Percentiles rank a stretch among this genome's conserved stretches.
phyloP scores from a whole-genome alignment of 2,329 filamentous ascomycete species.

The Ascochyta clinopodiicola region DNA sequence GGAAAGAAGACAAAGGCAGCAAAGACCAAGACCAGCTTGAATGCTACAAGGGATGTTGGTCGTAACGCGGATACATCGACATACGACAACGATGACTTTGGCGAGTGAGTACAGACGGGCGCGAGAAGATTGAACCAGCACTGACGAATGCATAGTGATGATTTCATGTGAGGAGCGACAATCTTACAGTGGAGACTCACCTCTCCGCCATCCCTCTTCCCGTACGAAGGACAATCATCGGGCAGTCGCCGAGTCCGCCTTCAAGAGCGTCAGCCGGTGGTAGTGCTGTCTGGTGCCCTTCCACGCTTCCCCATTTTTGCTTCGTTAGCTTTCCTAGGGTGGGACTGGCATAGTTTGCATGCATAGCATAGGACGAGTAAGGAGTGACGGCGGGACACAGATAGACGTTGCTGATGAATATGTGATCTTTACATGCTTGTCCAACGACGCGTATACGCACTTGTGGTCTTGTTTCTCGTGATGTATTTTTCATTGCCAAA shows the following conservation, averaged over 20 bases:
- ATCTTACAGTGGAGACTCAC: background rate
- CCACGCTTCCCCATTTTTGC: conserved; percentile 8
- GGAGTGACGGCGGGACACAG: background rate
- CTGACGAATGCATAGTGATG: conserved; percentile 42
- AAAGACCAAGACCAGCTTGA: conserved; percentile 89
- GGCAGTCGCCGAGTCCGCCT: conserved; percentile 14
- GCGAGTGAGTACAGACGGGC: conserved; percentile 72
- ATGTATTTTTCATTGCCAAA: background rate
- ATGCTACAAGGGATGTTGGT: conserved; percentile 66
- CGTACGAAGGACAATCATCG: conserved; percentile 14
- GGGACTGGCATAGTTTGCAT: conserved; percentile 18
- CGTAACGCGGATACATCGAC: conserved; percentile 71
- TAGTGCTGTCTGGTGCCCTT: background rate
- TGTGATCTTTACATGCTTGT: background rate
- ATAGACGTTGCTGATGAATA: conserved; percentile 14
- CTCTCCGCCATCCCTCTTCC: conserved; percentile 13
- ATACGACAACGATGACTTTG: conserved; percentile 85
- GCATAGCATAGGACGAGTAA: conserved; percentile 12
- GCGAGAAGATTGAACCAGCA: background rate
- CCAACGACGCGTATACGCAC: background rate
- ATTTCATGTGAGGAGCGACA: conserved; percentile 45
- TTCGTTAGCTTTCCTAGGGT: conserved; percentile 12
- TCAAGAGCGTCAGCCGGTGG: background rate
- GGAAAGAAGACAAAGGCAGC: conserved; percentile 97
- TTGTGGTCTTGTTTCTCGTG: background rate